Percentiles rank a stretch among this genome's conserved stretches.
These are phyloP conservation scores for Alloteropsis angusta DNA, from an alignment of 202 grass and related monocot species.

Conservation along the genomic window DNA sequence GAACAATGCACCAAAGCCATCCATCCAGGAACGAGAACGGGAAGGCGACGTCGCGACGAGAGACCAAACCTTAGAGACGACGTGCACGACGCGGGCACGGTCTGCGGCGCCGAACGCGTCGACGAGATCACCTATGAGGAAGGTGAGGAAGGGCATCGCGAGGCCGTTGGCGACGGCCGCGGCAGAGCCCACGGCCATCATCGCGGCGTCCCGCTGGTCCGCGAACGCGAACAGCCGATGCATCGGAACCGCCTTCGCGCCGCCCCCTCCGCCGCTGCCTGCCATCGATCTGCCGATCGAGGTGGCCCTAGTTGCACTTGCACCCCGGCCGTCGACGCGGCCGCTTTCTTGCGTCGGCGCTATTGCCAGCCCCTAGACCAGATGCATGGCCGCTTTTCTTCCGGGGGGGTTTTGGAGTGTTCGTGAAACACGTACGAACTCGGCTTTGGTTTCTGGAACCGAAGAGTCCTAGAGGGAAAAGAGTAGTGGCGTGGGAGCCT, in stretches of 20 bases:
- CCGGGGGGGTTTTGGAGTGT: too few relatives aligned
- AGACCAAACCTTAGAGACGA: constrained; percentile 50
- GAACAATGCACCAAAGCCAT: background rate
- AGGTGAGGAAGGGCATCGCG: constrained; percentile 65
- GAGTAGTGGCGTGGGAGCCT: too few relatives aligned
- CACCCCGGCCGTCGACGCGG: background rate
- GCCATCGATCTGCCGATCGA: background rate
- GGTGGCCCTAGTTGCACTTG: background rate
- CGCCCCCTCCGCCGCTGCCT: background rate
- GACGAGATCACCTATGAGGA: constrained; percentile 59
- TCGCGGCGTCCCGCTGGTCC: constrained; percentile 30
- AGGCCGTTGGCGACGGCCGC: constrained; percentile 40
- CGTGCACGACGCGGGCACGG: constrained; percentile 32
- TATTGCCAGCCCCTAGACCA: background rate
- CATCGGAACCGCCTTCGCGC: constrained; percentile 34
- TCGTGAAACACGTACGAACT: too few relatives aligned
- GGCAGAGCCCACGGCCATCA: constrained; percentile 43
- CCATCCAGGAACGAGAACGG: background rate
- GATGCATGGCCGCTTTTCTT: too few relatives aligned
- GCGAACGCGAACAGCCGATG: constrained; percentile 58
- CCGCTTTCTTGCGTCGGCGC: background rate
- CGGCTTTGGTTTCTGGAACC: too few relatives aligned
- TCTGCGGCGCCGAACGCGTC: constrained; percentile 43
- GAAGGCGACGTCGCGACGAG: too few relatives aligned
- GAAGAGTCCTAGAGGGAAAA: too few relatives aligned